Evolutionary conservation across 352 stramenopile species (phyloP), one percentile per base, ranked within the genome.

Genomic region (Phytopythium montanum): DNA sequence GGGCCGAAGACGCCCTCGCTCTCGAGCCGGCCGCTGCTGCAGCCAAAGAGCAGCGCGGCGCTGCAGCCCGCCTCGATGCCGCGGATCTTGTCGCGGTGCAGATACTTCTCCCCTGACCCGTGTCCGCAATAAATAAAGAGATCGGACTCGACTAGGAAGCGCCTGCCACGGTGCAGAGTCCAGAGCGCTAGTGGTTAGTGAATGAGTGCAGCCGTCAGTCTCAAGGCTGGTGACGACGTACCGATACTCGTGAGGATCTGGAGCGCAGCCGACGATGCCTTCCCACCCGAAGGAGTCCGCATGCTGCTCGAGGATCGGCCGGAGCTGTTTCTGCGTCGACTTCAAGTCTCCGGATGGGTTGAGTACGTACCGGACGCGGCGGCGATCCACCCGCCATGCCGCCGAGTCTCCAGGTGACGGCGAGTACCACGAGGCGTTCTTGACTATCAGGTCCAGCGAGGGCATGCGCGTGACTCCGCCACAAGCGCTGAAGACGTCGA

Each of bases 51-150:
- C 21, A 99, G 71, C 8, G 97, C 77, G 23, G 91, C 72, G 25
- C 93, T 79, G 68, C 78, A 92, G 54, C 72, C 54, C 28, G 69
- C 64, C 44, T 73, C 54, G 13, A 88, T 64, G 23, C 72, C 55
- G 2, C 82, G 62, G 38, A 98, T 79, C 65, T 96, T 80, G 45
- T 87, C 77, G 13, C 87, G 78, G 62, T 92, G 85, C 49, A 98
- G 91, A 57, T 93, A 97, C 44, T 78, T 86, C 68, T 99, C 94
- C 19, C 96, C 97, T 7, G 94, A 96, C 38, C 97, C 97, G 69
- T 99, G 97, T 23, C 97, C 97, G 69, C 94, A 99, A 75, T 98
- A 99, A 64, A 99, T 81, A 74, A 98, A 97, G 33, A 99, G 55
- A 42, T 98, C 90, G 1, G 78, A 78, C 21, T 70, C 68, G 26